Conservation (phyloP, 768 basidiomycete species). For the Cystoderma amianthinum region DNA sequence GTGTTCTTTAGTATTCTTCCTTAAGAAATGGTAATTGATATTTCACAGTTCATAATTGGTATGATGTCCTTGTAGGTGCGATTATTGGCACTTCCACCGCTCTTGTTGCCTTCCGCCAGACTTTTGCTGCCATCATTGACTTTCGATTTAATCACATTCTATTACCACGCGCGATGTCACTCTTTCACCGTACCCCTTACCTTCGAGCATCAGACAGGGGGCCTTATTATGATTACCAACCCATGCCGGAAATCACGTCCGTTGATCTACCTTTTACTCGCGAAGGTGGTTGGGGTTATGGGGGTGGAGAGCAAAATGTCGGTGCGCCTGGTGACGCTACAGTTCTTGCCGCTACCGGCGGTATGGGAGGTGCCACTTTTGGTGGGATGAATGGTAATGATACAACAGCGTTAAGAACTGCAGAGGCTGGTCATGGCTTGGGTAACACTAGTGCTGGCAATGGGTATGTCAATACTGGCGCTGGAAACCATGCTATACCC, state of each 20-base stretch:
- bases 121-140: conserved; percentile 49
- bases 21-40: not conserved
- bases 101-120: conserved; percentile 46
- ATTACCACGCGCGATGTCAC: conserved; percentile 41
- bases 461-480: too few species aligned
- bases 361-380: conserved; percentile 1
- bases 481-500: too few species aligned
- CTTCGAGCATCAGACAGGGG: conserved; percentile 12
- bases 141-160: conserved; percentile 54
- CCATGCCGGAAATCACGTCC: conserved; percentile 15
- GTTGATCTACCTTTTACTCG: conserved; percentile 32
- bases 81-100: conserved; percentile 42
- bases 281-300: conserved; percentile 39
- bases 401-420: not conserved
- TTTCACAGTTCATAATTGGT: conserved; percentile 43
- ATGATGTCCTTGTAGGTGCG: conserved; percentile 48
- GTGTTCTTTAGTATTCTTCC: conserved; percentile 10
- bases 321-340: conserved; percentile 40
- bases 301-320: conserved; percentile 22
- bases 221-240: conserved; percentile 28
- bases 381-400: not conserved
- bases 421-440: not conserved
- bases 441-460: not conserved
- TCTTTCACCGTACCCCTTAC: conserved; percentile 29
- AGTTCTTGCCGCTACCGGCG: conserved; percentile 11